Conservation (phyloP, 2,329 filamentous ascomycete species). For the Colletotrichum aenigma region DNA sequence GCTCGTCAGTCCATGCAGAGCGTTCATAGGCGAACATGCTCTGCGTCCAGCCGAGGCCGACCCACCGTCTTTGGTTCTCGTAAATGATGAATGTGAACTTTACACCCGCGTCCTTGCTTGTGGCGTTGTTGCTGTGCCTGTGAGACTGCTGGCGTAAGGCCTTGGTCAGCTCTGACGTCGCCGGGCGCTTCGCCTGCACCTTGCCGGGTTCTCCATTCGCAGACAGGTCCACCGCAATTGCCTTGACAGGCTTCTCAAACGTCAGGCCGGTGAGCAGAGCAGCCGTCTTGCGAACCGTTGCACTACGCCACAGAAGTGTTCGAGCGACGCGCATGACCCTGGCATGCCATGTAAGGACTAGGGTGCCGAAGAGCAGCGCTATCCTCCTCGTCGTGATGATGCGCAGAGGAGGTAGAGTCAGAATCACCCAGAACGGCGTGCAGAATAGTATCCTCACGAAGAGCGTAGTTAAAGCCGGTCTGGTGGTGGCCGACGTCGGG, state of each 20-base stretch:
- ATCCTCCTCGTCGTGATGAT: slow-evolving; percentile 88
- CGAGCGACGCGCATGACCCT: slow-evolving; percentile 83
- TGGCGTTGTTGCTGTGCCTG: slow-evolving; percentile 32
- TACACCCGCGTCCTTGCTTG: slow-evolving; percentile 74
- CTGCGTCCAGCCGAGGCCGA: slow-evolving; percentile 93
- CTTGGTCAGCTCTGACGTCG: slow-evolving; percentile 51
- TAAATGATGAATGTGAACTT: slow-evolving; percentile 97
- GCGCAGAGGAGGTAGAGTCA: slow-evolving; percentile 82
- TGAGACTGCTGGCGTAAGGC: slow-evolving; percentile 38
- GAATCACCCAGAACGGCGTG: slow-evolving; percentile 83
- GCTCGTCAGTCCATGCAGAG: slow-evolving; percentile 93
- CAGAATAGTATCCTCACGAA: slow-evolving; percentile 89
- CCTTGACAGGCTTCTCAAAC: slow-evolving; percentile 59
- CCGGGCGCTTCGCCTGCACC: slow-evolving; percentile 34
- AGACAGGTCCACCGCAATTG: slow-evolving; percentile 19
- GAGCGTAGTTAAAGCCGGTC: slow-evolving; percentile 86
- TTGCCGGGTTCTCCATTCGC: slow-evolving; percentile 5
- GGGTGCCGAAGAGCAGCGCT: slow-evolving; percentile 82
- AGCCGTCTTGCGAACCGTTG: slow-evolving; percentile 71
- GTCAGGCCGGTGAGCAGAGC: slow-evolving; percentile 80
- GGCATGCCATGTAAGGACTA: slow-evolving; percentile 91
- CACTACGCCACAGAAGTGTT: slow-evolving; percentile 88
- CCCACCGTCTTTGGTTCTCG: slow-evolving; percentile 95
- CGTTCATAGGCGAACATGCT: slow-evolving; percentile 91
- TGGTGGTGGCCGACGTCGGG: slow-evolving; percentile 87